These are phyloP conservation scores for button mushroom (Agaricus bisporus) DNA, from an alignment of 768 basidiomycete species.

Conservation along the genomic window DNA sequence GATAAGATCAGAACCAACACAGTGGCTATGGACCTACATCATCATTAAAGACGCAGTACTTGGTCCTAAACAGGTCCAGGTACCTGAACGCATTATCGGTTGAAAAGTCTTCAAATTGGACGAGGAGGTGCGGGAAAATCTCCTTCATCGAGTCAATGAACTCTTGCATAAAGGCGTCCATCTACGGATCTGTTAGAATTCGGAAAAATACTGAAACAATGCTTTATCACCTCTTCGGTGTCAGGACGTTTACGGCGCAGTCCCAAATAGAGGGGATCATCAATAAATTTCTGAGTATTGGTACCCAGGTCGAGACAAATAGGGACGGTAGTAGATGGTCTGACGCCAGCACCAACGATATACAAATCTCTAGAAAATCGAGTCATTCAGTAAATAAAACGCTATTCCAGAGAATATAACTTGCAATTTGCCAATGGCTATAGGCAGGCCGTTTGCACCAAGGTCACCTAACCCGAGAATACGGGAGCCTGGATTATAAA, in stretches of 20 bases:
- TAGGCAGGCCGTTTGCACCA: conserved; percentile 45
- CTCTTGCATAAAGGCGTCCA: conserved; percentile 70
- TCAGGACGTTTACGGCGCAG: conserved; percentile 49
- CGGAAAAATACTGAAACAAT: neutral
- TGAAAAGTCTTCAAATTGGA: conserved; percentile 78
- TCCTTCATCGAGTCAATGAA: conserved; percentile 66
- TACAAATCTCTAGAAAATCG: conserved; percentile 48
- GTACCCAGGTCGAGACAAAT: conserved; percentile 75
- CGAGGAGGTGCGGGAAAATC: conserved; percentile 58
- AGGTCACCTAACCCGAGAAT: conserved; percentile 64
- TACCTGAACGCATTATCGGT: conserved; percentile 76
- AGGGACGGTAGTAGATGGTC: conserved; percentile 49
- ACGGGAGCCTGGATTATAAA: conserved; percentile 41
- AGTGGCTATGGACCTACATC: conserved; percentile 41
- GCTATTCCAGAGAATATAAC: conserved; percentile 16
- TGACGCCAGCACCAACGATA: conserved; percentile 64
- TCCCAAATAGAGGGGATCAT: conserved; percentile 75
- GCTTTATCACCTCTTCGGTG: conserved; percentile 31
- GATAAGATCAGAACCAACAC: neutral
- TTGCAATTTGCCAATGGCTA: conserved; percentile 70
- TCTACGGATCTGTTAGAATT: conserved; percentile 27
- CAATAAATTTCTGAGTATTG: conserved; percentile 58
- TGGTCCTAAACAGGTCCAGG: conserved; percentile 53
- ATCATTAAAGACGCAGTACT: conserved; percentile 64
- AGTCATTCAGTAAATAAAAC: neutral